Percentiles rank a stretch among this genome's conserved stretches.
Evolutionary conservation across 2,329 filamentous ascomycete species (phyloP).

Genomic region (Colletotrichum sansevieriae): DNA sequence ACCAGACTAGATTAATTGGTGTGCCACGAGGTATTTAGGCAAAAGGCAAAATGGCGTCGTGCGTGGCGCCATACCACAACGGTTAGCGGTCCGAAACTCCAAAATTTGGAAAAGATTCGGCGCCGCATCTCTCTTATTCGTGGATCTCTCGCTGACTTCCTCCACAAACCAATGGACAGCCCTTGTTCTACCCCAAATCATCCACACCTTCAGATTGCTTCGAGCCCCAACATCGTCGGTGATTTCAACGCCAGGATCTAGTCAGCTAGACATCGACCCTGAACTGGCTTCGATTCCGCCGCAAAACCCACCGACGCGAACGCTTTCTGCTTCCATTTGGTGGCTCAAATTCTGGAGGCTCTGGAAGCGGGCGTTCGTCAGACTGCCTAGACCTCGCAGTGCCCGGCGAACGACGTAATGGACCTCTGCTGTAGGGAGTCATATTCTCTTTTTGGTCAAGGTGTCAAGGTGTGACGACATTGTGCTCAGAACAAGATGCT

Average conservation of each 20-base stretch:
- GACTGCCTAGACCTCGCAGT: background rate
- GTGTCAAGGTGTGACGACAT: conserved; percentile 5
- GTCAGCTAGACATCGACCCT: background rate
- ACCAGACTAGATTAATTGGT: conserved; percentile 33
- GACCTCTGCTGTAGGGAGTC: background rate
- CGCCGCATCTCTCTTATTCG: conserved; percentile 26
- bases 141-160: conserved; percentile 28
- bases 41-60: conserved; percentile 35
- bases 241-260: background rate
- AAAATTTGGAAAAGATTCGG: conserved; percentile 38
- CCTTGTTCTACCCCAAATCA: conserved; percentile 41
- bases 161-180: conserved; percentile 34
- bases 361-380: background rate
- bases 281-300: background rate
- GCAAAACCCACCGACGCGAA: conserved; percentile 2
- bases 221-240: conserved; percentile 11
- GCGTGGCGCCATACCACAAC: conserved; percentile 41
- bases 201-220: conserved; percentile 31
- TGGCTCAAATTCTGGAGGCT: background rate
- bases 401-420: background rate
- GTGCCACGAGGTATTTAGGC: conserved; percentile 41
- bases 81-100: conserved; percentile 42
- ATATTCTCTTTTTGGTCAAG: background rate
- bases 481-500: background rate
- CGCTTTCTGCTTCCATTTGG: background rate